Conservation (phyloP, 2,329 filamentous ascomycete genomes). For the Paraconiothyrium brasiliense region DNA sequence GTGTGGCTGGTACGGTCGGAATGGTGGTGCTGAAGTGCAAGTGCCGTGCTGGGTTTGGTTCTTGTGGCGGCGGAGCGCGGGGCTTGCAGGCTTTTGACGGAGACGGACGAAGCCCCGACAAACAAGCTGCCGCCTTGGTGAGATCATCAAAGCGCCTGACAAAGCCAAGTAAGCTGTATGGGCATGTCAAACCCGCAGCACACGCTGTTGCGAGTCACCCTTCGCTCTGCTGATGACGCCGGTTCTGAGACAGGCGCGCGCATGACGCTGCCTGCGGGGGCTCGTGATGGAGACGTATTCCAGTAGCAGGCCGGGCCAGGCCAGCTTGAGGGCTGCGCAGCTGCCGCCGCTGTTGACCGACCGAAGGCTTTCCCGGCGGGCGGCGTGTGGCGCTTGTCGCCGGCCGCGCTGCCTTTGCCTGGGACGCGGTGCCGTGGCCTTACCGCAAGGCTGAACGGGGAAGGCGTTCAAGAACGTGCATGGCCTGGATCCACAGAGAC, state of each 20-base stretch:
- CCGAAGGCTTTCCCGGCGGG: not conserved
- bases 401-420: constrained; percentile 11
- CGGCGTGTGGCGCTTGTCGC: constrained; percentile 14
- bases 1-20: constrained; percentile 1
- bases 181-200: not conserved
- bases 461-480: not conserved
- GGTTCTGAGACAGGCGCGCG: constrained; percentile 11
- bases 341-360: constrained; percentile 12
- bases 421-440: not conserved
- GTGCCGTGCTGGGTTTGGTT: constrained; percentile 19
- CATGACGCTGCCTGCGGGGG: constrained; percentile 14
- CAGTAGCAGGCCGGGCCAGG: not conserved
- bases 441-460: not conserved
- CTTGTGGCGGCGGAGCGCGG: constrained; percentile 28
- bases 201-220: not conserved
- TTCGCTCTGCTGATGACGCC: constrained; percentile 3
- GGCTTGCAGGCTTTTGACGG: constrained; percentile 20
- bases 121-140: constrained; percentile 2
- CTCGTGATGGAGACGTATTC: not conserved
- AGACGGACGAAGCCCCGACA: constrained; percentile 8
- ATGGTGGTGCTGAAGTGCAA: constrained; percentile 10
- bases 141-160: constrained; percentile 14
- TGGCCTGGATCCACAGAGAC: not conserved
- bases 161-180: not conserved
- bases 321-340: not conserved